These are phyloP conservation scores for Mortierella sp. DNA, from an alignment of 371 early-diverging fungal genomes.

Conservation along the genomic window DNA sequence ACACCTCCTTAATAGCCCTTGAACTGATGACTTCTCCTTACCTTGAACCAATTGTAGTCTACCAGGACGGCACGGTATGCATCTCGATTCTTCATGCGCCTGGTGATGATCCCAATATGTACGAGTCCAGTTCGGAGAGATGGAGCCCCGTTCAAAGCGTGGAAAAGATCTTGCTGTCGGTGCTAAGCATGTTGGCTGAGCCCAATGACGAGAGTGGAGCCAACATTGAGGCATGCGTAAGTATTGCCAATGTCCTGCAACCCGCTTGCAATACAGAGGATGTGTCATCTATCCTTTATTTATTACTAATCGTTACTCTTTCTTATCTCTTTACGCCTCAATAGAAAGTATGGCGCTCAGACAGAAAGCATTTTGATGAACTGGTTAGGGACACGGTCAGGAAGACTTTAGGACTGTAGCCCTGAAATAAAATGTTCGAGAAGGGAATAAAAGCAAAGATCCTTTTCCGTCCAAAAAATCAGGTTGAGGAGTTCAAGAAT, in stretches of 20 bases:
- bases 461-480: too few species aligned
- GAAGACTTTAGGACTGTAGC: constrained; percentile 75
- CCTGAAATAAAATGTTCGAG: not conserved
- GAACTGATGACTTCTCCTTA: not conserved
- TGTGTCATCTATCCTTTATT: not conserved
- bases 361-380: constrained; percentile 83
- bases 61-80: constrained; percentile 98
- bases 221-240: constrained; percentile 97
- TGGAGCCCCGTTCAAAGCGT: constrained; percentile 99
- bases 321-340: not conserved
- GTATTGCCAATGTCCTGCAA: constrained; percentile 33
- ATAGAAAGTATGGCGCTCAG: constrained; percentile 92
- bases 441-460: too few species aligned
- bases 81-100: constrained; percentile 99
- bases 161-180: constrained; percentile 95
- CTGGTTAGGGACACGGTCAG: constrained; percentile 83
- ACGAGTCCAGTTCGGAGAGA: constrained; percentile 92
- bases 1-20: too few species aligned
- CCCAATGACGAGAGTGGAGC: constrained; percentile 99
- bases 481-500: too few species aligned
- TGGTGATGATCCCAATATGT: constrained; percentile 97
- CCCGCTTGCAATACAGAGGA: constrained; percentile 24
- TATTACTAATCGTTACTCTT: not conserved
- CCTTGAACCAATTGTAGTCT: constrained; percentile 66
- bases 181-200: constrained; percentile 91